phyloP scores from a whole-genome alignment of 2,329 filamentous ascomycete genomes.

The Cladosporium velox region DNA sequence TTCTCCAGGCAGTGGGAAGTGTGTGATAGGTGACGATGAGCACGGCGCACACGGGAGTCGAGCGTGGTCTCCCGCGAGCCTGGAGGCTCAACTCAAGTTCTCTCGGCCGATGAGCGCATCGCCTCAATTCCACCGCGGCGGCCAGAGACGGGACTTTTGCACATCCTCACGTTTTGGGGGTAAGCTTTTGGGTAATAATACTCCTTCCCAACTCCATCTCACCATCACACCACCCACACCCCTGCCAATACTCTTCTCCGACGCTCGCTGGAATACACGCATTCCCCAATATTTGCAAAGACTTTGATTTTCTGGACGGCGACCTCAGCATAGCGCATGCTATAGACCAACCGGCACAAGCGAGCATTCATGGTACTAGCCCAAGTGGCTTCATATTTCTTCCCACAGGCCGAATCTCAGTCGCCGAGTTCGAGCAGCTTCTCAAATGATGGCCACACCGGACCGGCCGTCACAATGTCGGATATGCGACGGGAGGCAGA shows the following conservation, averaged over 20 bases:
- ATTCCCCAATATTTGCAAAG: background rate
- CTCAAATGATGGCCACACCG: constrained; percentile 40
- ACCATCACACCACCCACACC: background rate
- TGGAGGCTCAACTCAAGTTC: background rate
- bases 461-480: constrained; percentile 21
- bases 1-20: background rate
- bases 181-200: background rate
- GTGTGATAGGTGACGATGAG: background rate
- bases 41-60: constrained; percentile 8
- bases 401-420: constrained; percentile 31
- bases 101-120: constrained; percentile 13
- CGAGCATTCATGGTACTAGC: constrained; percentile 51
- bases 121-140: constrained; percentile 4
- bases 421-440: constrained; percentile 35
- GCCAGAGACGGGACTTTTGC: constrained; percentile 17
- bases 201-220: background rate
- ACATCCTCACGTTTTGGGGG: constrained; percentile 10
- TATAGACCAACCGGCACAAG: constrained; percentile 24
- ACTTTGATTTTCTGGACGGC: background rate
- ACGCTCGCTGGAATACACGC: background rate
- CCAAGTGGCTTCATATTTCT: constrained; percentile 52
- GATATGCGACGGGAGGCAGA: constrained; percentile 39
- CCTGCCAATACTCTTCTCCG: background rate
- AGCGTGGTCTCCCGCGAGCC: background rate
- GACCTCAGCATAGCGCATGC: constrained; percentile 26